Evolutionary conservation across 495 filamentous ascomycete species (phyloP).

Genomic region (Venustampulla echinocandica): DNA sequence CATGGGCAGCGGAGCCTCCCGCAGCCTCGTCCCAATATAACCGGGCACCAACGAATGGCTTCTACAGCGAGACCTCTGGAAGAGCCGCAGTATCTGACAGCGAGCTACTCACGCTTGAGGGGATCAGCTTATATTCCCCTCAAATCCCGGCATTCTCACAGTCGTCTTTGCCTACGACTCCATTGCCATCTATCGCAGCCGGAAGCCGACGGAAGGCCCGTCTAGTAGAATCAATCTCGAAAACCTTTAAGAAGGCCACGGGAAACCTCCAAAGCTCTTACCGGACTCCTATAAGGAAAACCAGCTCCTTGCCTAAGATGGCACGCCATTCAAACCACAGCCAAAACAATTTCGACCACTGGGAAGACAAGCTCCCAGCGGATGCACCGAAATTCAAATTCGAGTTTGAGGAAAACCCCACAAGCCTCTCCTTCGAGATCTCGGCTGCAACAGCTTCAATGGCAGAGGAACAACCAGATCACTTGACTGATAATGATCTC

Average conservation of each 20-base stretch:
- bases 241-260: slow-evolving; percentile 12
- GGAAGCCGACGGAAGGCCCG: slow-evolving; percentile 7
- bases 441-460: slow-evolving; percentile 1
- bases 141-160: slow-evolving; percentile 3
- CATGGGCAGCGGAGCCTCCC: not conserved
- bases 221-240: slow-evolving; percentile 9
- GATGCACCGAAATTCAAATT: slow-evolving; percentile 14
- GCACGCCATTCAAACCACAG: not conserved
- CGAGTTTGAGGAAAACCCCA: slow-evolving; percentile 6
- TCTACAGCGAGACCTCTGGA: slow-evolving; percentile 16
- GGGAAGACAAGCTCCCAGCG: slow-evolving; percentile 3
- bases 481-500: not conserved
- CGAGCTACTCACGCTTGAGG: slow-evolving; percentile 22
- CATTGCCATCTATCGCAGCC: slow-evolving; percentile 5
- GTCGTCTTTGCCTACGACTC: slow-evolving; percentile 12
- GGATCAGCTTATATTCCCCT: slow-evolving; percentile 16
- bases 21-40: slow-evolving; percentile 1
- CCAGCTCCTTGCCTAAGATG: slow-evolving; percentile 11
- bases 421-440: slow-evolving; percentile 1
- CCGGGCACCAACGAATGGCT: slow-evolving; percentile 1
- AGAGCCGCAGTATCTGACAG: slow-evolving; percentile 19
- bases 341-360: slow-evolving; percentile 4
- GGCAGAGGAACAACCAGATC: not conserved
- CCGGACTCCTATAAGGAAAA: slow-evolving; percentile 22
- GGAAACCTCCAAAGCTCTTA: slow-evolving; percentile 1